These are phyloP conservation scores for Linderniella brevidens DNA, from an alignment of 257 asterid genomes.

Conservation along the genomic window DNA sequence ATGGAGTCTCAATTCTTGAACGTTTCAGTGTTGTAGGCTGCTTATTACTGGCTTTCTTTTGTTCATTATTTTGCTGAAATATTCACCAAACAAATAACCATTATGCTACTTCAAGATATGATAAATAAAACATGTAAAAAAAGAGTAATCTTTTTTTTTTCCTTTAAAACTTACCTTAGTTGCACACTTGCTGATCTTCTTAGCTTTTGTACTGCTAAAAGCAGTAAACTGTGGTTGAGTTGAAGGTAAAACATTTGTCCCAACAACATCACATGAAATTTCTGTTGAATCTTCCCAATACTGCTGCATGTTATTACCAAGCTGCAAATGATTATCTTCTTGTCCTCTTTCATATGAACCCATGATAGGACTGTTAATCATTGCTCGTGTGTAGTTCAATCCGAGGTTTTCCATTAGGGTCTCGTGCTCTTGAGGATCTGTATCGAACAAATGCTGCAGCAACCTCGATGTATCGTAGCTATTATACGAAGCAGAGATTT, in stretches of 20 bases:
- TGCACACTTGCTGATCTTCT: conserved; percentile 13
- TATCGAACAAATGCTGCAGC: conserved; percentile 32
- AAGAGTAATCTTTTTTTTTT: not conserved
- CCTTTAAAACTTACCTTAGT: not conserved
- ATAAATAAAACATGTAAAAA: not conserved
- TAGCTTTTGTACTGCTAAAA: conserved; percentile 5
- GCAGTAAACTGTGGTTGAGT: conserved; percentile 21
- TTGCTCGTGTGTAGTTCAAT: conserved; percentile 6
- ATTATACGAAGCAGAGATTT: conserved; percentile 20
- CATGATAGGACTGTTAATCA: conserved; percentile 11
- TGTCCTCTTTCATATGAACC: conserved; percentile 15
- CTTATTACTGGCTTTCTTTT: conserved; percentile 21
- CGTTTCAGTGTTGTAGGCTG: conserved; percentile 25
- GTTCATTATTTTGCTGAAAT: conserved; percentile 22
- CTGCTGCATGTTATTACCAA: conserved; percentile 13
- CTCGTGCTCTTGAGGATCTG: conserved; percentile 16
- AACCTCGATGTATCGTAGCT: conserved; percentile 22
- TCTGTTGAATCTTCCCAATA: conserved; percentile 14
- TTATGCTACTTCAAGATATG: not conserved
- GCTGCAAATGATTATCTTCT: conserved; percentile 13
- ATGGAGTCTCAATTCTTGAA: conserved; percentile 46
- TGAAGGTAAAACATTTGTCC: conserved; percentile 17
- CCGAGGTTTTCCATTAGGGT: too few species aligned
- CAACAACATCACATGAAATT: conserved; percentile 10
- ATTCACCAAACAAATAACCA: not conserved